phyloP scores from a whole-genome alignment of 2,329 filamentous ascomycete species.

The Aspergillus tanneri region DNA sequence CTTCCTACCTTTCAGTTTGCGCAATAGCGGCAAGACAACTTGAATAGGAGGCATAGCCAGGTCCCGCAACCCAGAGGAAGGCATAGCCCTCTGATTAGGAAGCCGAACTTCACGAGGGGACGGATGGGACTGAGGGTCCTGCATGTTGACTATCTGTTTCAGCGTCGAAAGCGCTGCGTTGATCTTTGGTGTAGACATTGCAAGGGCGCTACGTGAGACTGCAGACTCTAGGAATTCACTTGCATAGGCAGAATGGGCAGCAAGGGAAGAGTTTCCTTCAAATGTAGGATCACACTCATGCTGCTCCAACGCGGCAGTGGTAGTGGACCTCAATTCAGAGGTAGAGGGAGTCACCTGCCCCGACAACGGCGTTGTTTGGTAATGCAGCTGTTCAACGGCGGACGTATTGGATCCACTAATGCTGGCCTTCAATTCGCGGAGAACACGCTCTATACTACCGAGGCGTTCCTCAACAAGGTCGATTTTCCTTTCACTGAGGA shows the following conservation, averaged over 20 bases:
- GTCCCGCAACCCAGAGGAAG: conserved; percentile 31
- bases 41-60: conserved; percentile 39
- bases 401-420: conserved; percentile 6
- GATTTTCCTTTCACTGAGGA: conserved; percentile 53
- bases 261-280: conserved; percentile 52
- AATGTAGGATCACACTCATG: conserved; percentile 37
- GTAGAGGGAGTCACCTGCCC: conserved; percentile 12
- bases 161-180: conserved; percentile 39
- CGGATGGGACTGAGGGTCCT: conserved; percentile 29
- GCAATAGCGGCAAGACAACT: conserved; percentile 34
- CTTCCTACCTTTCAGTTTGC: conserved; percentile 39
- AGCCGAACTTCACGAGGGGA: conserved; percentile 28
- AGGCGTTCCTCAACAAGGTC: conserved; percentile 54
- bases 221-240: conserved; percentile 45
- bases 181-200: conserved; percentile 40
- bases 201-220: conserved; percentile 36
- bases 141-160: conserved; percentile 41
- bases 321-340: conserved; percentile 17
- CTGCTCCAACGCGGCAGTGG: conserved; percentile 27
- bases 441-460: conserved; percentile 47
- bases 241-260: conserved; percentile 50
- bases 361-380: conserved; percentile 16
- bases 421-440: conserved; percentile 24
- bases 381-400: conserved; percentile 4
- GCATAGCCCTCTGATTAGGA: conserved; percentile 24